phyloP scores from a whole-genome alignment of 441 rosid genomes.

The Croton laevigatus region DNA sequence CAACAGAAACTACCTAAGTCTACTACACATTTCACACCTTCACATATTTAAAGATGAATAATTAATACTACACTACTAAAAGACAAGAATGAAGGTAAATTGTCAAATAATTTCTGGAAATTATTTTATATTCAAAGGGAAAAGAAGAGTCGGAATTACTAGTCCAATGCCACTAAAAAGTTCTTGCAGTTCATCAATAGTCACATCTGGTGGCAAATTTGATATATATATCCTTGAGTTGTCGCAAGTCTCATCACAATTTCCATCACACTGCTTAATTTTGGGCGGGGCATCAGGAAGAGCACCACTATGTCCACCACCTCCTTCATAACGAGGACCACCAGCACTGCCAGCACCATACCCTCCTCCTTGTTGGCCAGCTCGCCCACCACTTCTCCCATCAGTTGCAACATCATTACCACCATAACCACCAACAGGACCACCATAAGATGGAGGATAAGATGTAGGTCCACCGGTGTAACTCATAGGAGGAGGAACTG shows the following conservation, averaged over 20 bases:
- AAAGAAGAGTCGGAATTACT: slow-evolving; percentile 48
- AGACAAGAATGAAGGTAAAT: neutral
- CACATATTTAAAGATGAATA: neutral
- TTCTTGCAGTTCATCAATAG: slow-evolving; percentile 72
- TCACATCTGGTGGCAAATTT: slow-evolving; percentile 91
- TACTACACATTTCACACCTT: neutral
- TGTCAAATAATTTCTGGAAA: neutral
- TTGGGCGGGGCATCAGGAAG: slow-evolving; percentile 42
- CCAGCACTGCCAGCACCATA: slow-evolving; percentile 49
- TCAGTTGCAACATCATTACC: slow-evolving; percentile 50
- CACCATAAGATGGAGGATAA: slow-evolving; percentile 72
- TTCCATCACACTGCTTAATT: slow-evolving; percentile 84
- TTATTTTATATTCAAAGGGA: slow-evolving; percentile 9
- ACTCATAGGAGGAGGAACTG: slow-evolving; percentile 86
- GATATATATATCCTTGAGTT: slow-evolving; percentile 91
- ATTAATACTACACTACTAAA: neutral
- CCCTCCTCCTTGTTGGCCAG: slow-evolving; percentile 52
- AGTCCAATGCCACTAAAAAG: slow-evolving; percentile 98
- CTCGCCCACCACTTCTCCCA: slow-evolving; percentile 53
- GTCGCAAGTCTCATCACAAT: slow-evolving; percentile 81
- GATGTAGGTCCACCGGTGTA: slow-evolving; percentile 72
- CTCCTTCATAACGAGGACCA: slow-evolving; percentile 56
- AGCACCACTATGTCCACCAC: slow-evolving; percentile 46
- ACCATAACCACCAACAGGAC: slow-evolving; percentile 53
- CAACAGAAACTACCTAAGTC: neutral